phyloP scores from a whole-genome alignment of 2,329 filamentous ascomycete species.

The Fusarium penzigii region DNA sequence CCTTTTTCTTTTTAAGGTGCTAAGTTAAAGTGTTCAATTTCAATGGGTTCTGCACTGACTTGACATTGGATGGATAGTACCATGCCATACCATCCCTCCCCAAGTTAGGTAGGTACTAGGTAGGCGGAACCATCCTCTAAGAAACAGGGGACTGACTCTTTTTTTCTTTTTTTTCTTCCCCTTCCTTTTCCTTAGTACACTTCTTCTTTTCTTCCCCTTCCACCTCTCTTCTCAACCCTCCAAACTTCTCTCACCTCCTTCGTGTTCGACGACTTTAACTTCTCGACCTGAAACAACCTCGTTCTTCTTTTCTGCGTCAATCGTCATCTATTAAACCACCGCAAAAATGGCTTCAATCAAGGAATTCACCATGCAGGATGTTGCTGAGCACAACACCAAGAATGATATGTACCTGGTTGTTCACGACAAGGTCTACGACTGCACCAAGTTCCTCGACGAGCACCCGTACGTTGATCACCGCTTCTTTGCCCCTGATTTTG shows the following conservation, averaged over 20 bases:
- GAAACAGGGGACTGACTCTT: constrained; percentile 20
- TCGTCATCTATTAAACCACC: constrained; percentile 17
- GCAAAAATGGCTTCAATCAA: constrained; percentile 35
- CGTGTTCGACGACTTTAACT: constrained; percentile 3
- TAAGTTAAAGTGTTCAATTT: neutral
- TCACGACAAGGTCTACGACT: constrained; percentile 96
- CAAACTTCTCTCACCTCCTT: constrained; percentile 7
- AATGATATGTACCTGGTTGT: constrained; percentile 91
- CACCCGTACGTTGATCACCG: constrained; percentile 68
- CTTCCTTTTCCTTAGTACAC: constrained; percentile 1
- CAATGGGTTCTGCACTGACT: neutral
- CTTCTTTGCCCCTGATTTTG: neutral
- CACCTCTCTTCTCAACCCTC: constrained; percentile 12
- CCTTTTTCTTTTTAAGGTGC: too few relatives aligned
- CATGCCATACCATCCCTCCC: too few relatives aligned
- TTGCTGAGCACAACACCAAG: constrained; percentile 86
- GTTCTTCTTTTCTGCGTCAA: constrained; percentile 5
- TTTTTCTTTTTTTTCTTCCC: neutral
- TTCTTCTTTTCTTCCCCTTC: constrained; percentile 5
- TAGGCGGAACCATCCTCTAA: neutral
- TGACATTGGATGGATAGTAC: too few relatives aligned
- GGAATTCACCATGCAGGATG: constrained; percentile 75
- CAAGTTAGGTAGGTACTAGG: too few relatives aligned
- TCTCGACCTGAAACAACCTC: constrained; percentile 9
- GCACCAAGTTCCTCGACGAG: constrained; percentile 89